These are phyloP conservation scores for Trametes hirsuta DNA, from an alignment of 1,284 basidiomycete species.

Conservation along the genomic window DNA sequence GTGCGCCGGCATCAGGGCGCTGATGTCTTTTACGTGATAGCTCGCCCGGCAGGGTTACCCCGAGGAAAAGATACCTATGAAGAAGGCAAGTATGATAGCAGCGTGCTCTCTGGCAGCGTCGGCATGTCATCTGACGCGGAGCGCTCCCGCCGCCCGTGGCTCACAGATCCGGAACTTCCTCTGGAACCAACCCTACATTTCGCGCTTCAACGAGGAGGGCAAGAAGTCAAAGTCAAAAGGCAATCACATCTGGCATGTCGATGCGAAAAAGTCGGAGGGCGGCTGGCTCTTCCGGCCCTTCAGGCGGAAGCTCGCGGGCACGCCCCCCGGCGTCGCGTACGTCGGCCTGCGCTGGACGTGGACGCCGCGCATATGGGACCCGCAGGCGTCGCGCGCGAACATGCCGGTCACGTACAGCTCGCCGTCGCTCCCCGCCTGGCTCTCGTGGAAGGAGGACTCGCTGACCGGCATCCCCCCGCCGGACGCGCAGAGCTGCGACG, in stretches of 20 bases:
- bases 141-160: not conserved
- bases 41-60: slow-evolving; percentile 79
- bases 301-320: slow-evolving; percentile 82
- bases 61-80: slow-evolving; percentile 87
- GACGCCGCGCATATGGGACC: slow-evolving; percentile 97
- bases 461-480: slow-evolving; percentile 73
- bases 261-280: slow-evolving; percentile 83
- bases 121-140: slow-evolving; percentile 23
- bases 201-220: slow-evolving; percentile 98
- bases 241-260: slow-evolving; percentile 99
- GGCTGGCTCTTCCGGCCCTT: slow-evolving; percentile 95
- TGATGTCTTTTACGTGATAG: slow-evolving; percentile 41
- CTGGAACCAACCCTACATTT: slow-evolving; percentile 92
- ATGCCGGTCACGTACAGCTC: slow-evolving; percentile 82
- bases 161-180: slow-evolving; percentile 92
- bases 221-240: slow-evolving; percentile 99
- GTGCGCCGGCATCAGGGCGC: slow-evolving; percentile 15
- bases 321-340: slow-evolving; percentile 81
- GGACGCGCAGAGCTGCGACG: slow-evolving; percentile 72
- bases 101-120: slow-evolving; percentile 10
- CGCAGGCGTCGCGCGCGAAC: slow-evolving; percentile 83
- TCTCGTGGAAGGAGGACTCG: slow-evolving; percentile 84
- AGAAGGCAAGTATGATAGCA: slow-evolving; percentile 60
- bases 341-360: slow-evolving; percentile 88
- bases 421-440: slow-evolving; percentile 83